These are phyloP conservation scores for Miscanthus lutarioriparius DNA, from an alignment of 176 grass and related monocot genomes.

Conservation along the genomic window DNA sequence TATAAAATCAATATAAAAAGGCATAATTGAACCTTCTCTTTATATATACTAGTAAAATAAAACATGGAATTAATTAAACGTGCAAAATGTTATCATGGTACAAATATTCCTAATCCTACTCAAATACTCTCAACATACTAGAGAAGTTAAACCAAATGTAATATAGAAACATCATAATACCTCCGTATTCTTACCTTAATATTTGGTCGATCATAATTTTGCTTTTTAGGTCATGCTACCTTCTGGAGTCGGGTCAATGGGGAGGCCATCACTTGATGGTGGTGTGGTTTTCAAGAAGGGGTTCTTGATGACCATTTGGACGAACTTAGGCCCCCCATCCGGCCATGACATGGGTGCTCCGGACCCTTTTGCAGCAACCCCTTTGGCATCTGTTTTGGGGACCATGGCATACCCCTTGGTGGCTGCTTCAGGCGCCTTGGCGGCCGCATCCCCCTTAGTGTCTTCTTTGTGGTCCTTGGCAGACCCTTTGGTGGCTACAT, in stretches of 20 bases:
- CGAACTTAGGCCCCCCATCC: neutral
- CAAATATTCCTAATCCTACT: neutral
- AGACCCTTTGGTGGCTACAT: too few species aligned
- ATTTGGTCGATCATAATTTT: neutral
- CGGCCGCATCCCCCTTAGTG: too few species aligned
- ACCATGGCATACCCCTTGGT: too few species aligned
- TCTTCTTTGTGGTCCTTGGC: too few species aligned
- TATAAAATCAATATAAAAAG: too few species aligned
- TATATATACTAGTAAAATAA: too few species aligned
- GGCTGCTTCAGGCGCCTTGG: too few species aligned
- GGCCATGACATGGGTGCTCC: neutral
- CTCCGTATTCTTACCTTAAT: neutral
- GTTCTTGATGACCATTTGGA: neutral
- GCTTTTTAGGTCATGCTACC: neutral
- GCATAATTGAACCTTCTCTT: too few species aligned
- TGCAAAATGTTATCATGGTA: neutral
- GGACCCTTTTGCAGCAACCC: accelerated
- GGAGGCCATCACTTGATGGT: neutral
- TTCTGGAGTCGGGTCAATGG: too few species aligned
- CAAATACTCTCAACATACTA: neutral
- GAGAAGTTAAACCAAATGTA: neutral
- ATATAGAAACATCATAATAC: neutral
- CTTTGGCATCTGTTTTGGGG: neutral
- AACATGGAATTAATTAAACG: too few species aligned
- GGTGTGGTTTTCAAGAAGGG: neutral